phyloP scores from a whole-genome alignment of 257 asterid genomes.

The Marsdenia floribunda region DNA sequence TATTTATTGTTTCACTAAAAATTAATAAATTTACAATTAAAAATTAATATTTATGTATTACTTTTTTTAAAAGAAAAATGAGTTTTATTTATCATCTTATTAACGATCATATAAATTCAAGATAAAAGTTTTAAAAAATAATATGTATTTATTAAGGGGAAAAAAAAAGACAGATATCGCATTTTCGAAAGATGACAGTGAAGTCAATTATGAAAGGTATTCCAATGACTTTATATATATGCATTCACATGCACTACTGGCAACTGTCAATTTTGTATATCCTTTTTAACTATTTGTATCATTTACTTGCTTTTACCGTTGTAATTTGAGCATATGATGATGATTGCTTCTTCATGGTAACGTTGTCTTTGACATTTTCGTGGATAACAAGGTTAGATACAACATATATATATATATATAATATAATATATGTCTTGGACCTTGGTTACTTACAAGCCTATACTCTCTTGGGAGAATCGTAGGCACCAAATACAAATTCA shows the following conservation, averaged over 20 bases:
- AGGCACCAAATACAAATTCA: background rate
- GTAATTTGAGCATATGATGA: conserved; percentile 7
- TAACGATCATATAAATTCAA: too few species aligned
- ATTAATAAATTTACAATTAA: too few species aligned
- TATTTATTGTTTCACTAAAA: too few species aligned
- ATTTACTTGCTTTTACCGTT: conserved; percentile 4
- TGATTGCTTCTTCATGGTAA: background rate
- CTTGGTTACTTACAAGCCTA: background rate
- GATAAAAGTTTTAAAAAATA: too few species aligned
- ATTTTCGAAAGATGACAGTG: conserved; percentile 3
- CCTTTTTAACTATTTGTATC: background rate
- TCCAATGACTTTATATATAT: background rate
- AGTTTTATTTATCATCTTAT: too few species aligned
- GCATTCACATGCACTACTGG: background rate
- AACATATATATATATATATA: too few species aligned
- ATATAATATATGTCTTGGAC: background rate
- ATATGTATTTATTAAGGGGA: too few species aligned
- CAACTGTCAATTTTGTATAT: background rate
- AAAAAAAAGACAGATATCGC: background rate
- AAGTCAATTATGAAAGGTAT: conserved; percentile 6
- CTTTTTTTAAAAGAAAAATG: too few species aligned
- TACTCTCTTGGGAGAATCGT: background rate
- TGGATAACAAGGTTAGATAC: conserved; percentile 5
- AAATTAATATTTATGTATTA: too few species aligned
- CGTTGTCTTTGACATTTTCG: conserved; percentile 17